These are phyloP conservation scores for Colletotrichum simmondsii DNA, from an alignment of 2,329 filamentous ascomycete species.

Conservation along the genomic window DNA sequence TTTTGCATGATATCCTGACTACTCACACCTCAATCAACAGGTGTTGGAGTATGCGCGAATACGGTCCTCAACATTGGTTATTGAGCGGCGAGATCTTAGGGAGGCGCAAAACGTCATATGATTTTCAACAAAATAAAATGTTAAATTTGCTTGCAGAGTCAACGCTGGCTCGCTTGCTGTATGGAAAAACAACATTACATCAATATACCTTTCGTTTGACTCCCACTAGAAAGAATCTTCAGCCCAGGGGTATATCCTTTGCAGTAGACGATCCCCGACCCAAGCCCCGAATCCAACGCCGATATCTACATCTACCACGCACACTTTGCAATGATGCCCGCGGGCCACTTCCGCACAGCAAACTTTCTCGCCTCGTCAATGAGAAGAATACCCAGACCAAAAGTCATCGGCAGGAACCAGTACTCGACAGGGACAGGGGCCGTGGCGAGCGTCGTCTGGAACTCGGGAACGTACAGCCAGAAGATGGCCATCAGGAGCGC, in stretches of 20 bases:
- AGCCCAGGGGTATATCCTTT: neutral
- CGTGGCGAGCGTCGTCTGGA: constrained; percentile 72
- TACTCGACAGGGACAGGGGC: constrained; percentile 74
- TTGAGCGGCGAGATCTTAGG: too few species aligned
- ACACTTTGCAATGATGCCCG: constrained; percentile 55
- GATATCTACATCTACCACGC: constrained; percentile 57
- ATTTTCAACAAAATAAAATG: neutral
- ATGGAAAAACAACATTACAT: neutral
- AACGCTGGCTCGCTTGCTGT: constrained; percentile 20
- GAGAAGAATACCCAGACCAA: constrained; percentile 67
- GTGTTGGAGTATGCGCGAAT: too few species aligned
- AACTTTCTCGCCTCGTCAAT: constrained; percentile 66
- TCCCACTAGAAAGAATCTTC: neutral
- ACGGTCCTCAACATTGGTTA: too few species aligned
- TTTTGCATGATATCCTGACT: too few species aligned
- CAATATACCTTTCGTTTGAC: neutral
- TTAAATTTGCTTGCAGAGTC: neutral
- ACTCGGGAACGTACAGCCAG: constrained; percentile 73
- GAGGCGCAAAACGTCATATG: too few species aligned
- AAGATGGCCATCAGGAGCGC: constrained; percentile 76
- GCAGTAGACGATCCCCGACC: neutral
- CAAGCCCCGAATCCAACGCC: too few species aligned
- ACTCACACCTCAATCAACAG: too few species aligned
- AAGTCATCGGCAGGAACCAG: constrained; percentile 81
- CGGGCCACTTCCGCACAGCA: constrained; percentile 57